Base-by-base conservation (phyloP, 805 yeast species). In the Brettanomyces bruxellensis region DNA sequence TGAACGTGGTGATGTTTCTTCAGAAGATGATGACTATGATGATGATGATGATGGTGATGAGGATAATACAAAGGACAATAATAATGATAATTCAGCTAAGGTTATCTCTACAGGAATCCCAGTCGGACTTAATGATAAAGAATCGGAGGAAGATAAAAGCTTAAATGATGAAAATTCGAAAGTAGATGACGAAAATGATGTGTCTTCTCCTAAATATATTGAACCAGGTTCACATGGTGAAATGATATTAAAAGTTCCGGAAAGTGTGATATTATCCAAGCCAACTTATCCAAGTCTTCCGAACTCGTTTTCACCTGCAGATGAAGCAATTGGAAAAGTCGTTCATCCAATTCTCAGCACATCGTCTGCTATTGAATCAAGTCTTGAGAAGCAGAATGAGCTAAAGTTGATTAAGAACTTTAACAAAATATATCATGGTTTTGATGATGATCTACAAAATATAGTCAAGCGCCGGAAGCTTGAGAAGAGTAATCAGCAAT, bases 371-470 rank as follows among this genome's bases (percentile, higher is more conserved):
- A 50, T 65, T 59, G 53, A 63, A 57, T 76, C 76, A 11, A 73
- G 71, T 50, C 69, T 71, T 41, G 69, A 64, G 45, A 61, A 62
- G 28, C 62, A 58, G 45, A 67, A 65, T 43, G 70, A 65, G 50
- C 43, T 62, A 13, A 62, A 61, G 45, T 48, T 76, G 40, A 77
- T 84, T 47, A 76, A 72, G 48, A 83, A 79, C 57, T 83, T 83
- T 67, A 80, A 80, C 64, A 82, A 78, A 53, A 76, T 84, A 4
- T 85, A 85, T 56, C 93, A 85, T 57, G 79, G 73, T 53, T 83
- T 83, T 58, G 95, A 86, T 59, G 76, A 79, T 57, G 95, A 86
- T 60, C 59, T 75, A 45, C 95, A 86, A 45, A 86, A 90, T 1
- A 69, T 87, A 46, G 69, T 81, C 46, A 85, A 87, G 55, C 73